Conservation (phyloP, 306 rosid genomes). For the Parietaria judaica region DNA sequence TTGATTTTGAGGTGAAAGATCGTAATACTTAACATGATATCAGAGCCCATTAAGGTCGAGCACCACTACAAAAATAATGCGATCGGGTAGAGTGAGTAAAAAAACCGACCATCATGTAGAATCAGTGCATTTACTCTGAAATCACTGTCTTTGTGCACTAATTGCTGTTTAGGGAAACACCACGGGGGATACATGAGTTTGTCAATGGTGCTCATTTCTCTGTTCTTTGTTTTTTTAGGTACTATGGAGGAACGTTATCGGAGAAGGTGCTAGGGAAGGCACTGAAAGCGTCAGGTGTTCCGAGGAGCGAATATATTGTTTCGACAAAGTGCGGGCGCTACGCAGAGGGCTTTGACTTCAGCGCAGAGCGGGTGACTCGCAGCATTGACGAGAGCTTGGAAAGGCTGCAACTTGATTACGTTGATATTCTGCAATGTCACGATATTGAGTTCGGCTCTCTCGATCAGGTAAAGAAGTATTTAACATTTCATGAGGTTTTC, state of each 20-base stretch:
- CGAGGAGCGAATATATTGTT: slow-evolving; percentile 63
- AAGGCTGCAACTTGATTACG: slow-evolving; percentile 79
- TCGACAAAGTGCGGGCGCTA: slow-evolving; percentile 91
- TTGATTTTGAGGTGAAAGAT: too few species aligned
- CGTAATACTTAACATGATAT: too few species aligned
- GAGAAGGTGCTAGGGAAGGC: slow-evolving; percentile 77
- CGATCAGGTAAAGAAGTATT: slow-evolving; percentile 45
- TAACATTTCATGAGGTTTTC: slow-evolving; percentile 1
- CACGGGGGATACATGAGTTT: background rate
- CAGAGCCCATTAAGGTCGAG: too few species aligned
- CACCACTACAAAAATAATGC: too few species aligned
- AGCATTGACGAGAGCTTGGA: slow-evolving; percentile 89
- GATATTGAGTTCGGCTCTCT: slow-evolving; percentile 85
- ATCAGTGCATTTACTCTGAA: too few species aligned
- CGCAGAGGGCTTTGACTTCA: slow-evolving; percentile 73
- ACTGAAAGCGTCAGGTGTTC: slow-evolving; percentile 61
- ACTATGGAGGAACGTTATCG: slow-evolving; percentile 76
- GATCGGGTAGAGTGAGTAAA: too few species aligned
- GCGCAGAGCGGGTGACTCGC: slow-evolving; percentile 72
- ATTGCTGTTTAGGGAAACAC: background rate
- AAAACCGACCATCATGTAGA: too few species aligned
- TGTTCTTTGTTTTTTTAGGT: slow-evolving; percentile 25
- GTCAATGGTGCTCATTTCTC: background rate
- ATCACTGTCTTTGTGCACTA: background rate
- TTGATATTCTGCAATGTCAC: slow-evolving; percentile 88